Conservation (phyloP, 2,329 filamentous ascomycete species). For the Scytalidium lignicola region DNA sequence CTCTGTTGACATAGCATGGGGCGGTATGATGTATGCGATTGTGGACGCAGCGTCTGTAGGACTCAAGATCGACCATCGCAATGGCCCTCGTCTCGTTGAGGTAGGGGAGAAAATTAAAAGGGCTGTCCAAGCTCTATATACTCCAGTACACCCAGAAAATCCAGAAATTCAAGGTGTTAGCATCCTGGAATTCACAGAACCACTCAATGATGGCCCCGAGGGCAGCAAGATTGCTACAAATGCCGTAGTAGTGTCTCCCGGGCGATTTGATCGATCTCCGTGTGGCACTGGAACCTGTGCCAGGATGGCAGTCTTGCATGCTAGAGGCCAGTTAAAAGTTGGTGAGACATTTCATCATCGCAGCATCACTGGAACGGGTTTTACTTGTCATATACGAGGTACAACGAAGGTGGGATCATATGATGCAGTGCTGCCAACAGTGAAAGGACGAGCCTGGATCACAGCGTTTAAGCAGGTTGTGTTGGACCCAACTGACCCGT, state of each 20-base stretch:
- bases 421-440: slow-evolving; percentile 34
- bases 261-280: slow-evolving; percentile 40
- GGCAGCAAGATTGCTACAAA: slow-evolving; percentile 30
- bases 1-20: slow-evolving; percentile 39
- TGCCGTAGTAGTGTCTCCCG: slow-evolving; percentile 39
- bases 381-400: slow-evolving; percentile 32
- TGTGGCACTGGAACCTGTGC: slow-evolving; percentile 41
- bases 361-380: slow-evolving; percentile 39
- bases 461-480: slow-evolving; percentile 38
- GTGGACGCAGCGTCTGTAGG: slow-evolving; percentile 35
- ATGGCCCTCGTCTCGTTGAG: slow-evolving; percentile 33
- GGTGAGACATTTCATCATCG: slow-evolving; percentile 33
- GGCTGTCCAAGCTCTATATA: slow-evolving; percentile 29
- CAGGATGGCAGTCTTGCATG: slow-evolving; percentile 38
- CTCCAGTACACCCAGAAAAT: slow-evolving; percentile 39
- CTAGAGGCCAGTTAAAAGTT: slow-evolving; percentile 31
- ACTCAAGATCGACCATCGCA: slow-evolving; percentile 27
- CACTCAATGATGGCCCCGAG: slow-evolving; percentile 17
- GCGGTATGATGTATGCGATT: slow-evolving; percentile 40
- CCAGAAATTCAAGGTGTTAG: slow-evolving; percentile 35
- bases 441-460: slow-evolving; percentile 41
- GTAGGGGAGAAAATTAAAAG: slow-evolving; percentile 38
- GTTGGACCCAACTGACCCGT: slow-evolving; percentile 39
- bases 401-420: slow-evolving; percentile 34
- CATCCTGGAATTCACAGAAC: slow-evolving; percentile 34